Evolutionary conservation across 2,329 filamentous ascomycete genomes (phyloP), one percentile per base, ranked within the genome.

Genomic region (Penicillium freii): DNA sequence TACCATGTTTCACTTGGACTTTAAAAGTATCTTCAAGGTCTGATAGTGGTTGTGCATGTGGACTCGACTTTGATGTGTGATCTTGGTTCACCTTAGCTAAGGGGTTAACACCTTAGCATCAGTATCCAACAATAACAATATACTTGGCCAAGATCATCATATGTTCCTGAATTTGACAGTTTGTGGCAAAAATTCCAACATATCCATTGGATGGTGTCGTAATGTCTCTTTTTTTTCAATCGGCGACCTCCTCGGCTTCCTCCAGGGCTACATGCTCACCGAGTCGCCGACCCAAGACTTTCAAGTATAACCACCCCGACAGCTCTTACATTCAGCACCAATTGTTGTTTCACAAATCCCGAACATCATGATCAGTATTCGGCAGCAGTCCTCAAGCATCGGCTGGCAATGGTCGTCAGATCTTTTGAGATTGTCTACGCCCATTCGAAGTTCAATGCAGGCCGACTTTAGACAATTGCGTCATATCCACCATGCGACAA

Each of bases 251-350:
- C 15, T 5, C 33, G 33, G 31, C 31, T 33, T 33, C 31, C 31
- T 33, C 11, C 31, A 33, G 31, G 31, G 31, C 10, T 33, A 17
- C 4, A 47, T 48, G 51, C 25, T 54, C 52, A 15, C 52, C 44
- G 52, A 50, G 29, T 54, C 52, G 52, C 52, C 52, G 52, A 54
- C 19, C 36, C 17, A 19, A 8, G 11, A 5, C 8, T 54, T 48
- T 40, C 19, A 54, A 38, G 17, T 45, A 47, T 53, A 25, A 11
- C 19, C 15, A 33, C 19, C 8, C 7, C 39, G 19, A 19, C 5
- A 50, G 27, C 29, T 33, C 34, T 8, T 11, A 8, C 15, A 33
- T 27, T 10, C 5, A 19, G 42, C 27, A n/a, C 7, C 15, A 15
- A 19, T 7, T n/a, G 10, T 25, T 36, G 8, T 33, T 23, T 8